Base-by-base conservation (phyloP, 208 protist genomes). In the Trypanosoma congolense region DNA sequence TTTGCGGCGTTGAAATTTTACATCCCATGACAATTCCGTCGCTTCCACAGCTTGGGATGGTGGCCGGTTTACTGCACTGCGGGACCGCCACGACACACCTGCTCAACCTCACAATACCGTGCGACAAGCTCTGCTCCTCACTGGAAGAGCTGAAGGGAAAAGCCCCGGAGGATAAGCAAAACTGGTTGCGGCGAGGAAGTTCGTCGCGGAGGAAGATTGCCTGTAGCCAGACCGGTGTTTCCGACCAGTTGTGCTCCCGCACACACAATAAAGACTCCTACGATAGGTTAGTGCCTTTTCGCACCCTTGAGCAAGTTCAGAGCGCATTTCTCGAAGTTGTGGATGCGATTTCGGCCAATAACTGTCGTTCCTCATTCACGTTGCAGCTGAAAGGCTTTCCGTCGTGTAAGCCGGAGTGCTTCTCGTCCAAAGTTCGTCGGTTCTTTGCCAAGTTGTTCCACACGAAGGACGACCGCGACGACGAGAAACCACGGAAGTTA, bases 11-110 rank as follows among this genome's bases (percentile, higher is more conserved):
- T 14, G 59, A 74, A 41, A 57, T 92, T 5, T 61, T 65, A 2
- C 61, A 48, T 21, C 47, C 61, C 28, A 50, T 88, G 22, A 72
- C 54, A 21, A 70, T 72, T 41, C 38, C 68, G 50, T 71, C 80
- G 46, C 61, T 88, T n/a, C 83, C 83, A 19, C 65, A 73, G 19
- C 61, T 92, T 31, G 83, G 80, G 12, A 51, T 88, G 21, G n/a
- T 88, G 9, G 60, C 67, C 0, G 80, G 83, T 0, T 63, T 92
- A 24, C 61, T 88, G 29, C 72, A 77, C 61, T 54, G 73, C 55
- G 56, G 70, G 29, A 29, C 62, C 63, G 75, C 80, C 24, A 52
- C 63, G 3, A 28, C 26, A 24, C 31, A 38, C 2, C 64, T 91
- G n/a, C 53, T 71, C 28, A 47, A 56, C 41, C 48, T 91, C 18